These are phyloP conservation scores for Leptomonas seymouri DNA, from an alignment of 208 protist species.

Conservation along the genomic window DNA sequence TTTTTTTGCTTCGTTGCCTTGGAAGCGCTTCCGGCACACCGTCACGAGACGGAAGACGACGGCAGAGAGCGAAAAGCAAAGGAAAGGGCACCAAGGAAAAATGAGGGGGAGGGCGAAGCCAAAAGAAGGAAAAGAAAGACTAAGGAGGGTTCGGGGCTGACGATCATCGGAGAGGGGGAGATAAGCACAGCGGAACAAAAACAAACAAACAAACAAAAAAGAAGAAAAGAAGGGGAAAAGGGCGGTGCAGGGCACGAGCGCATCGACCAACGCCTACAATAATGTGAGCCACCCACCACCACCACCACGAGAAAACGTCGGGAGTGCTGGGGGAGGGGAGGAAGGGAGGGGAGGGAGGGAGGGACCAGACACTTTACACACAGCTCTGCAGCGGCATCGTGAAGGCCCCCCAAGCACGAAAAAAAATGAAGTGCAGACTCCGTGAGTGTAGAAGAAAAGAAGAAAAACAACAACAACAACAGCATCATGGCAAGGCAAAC, in stretches of 20 bases:
- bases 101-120: background rate
- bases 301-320: no score
- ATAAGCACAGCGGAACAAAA: constrained; percentile 1
- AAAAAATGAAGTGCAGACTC: no score
- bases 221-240: constrained; percentile 15
- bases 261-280: constrained; percentile 13
- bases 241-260: constrained; percentile 15
- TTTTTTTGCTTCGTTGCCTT: no score
- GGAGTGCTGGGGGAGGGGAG: background rate
- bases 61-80: background rate
- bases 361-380: background rate
- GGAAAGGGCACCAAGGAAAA: background rate
- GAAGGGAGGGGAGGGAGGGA: background rate
- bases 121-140: background rate
- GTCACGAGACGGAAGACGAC: background rate
- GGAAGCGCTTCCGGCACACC: background rate
- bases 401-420: background rate
- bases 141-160: no score
- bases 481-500: no score
- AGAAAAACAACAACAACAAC: no score
- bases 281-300: no score
- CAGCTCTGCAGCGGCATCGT: background rate
- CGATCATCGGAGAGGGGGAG: background rate
- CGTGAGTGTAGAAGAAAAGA: no score
- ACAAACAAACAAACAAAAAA: background rate